These are phyloP conservation scores for Huiozyma naganishii DNA, from an alignment of 805 yeast species.

Conservation along the genomic window DNA sequence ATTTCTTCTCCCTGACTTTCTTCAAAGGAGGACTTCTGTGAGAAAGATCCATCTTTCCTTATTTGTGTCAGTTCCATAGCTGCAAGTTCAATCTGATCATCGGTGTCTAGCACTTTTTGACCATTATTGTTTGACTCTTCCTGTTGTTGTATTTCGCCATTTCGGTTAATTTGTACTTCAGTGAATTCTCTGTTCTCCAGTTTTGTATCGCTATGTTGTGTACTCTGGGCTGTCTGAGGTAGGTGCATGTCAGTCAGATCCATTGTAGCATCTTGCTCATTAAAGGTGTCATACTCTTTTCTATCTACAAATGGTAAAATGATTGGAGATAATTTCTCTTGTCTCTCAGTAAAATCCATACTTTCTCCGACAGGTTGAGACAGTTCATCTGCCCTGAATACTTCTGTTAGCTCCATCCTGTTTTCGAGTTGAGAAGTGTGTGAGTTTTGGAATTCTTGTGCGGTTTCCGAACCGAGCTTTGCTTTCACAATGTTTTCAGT, in stretches of 20 bases:
- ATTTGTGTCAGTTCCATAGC: conserved; percentile 1
- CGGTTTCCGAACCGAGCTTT: too few species aligned
- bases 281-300: background rate
- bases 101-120: too few species aligned
- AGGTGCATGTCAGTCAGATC: conserved; percentile 6
- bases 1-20: conserved; percentile 1
- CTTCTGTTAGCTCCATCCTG: too few species aligned
- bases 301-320: conserved; percentile 1
- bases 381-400: too few species aligned
- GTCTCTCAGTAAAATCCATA: conserved; percentile 4
- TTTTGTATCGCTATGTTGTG: background rate
- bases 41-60: background rate
- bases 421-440: too few species aligned
- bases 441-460: too few species aligned
- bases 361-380: background rate
- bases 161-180: background rate
- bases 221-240: background rate
- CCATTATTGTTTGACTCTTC: background rate
- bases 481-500: background rate
- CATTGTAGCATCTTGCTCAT: conserved; percentile 5
- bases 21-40: too few species aligned
- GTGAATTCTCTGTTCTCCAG: conserved; percentile 1
- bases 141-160: background rate
- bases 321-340: conserved; percentile 5
- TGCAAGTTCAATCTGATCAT: background rate